Conservation (phyloP, 805 yeast genomes). For the Ogataea paradorogensis region DNA sequence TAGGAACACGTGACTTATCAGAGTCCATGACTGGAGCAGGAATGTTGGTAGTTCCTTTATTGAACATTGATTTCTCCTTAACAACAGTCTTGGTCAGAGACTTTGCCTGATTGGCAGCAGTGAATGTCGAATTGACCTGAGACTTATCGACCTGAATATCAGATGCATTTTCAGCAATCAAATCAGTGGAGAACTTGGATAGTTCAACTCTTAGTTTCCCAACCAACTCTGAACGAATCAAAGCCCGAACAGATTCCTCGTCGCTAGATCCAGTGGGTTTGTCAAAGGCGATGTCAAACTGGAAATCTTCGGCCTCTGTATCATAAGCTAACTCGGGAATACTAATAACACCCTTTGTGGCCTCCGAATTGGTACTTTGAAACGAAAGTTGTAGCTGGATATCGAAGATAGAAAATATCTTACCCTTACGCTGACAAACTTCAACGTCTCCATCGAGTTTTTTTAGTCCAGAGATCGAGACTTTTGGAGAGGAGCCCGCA, state of each 20-base stretch:
- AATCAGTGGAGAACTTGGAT: slow-evolving; percentile 68
- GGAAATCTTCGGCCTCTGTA: slow-evolving; percentile 79
- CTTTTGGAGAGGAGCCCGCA: slow-evolving; percentile 34
- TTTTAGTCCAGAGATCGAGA: slow-evolving; percentile 44
- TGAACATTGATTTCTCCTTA: slow-evolving; percentile 29
- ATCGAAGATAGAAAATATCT: slow-evolving; percentile 89
- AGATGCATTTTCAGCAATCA: slow-evolving; percentile 71
- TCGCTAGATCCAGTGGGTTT: slow-evolving; percentile 49
- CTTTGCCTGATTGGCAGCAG: slow-evolving; percentile 46
- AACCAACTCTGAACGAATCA: slow-evolving; percentile 49
- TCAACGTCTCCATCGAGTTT: slow-evolving; percentile 93
- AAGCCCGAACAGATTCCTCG: slow-evolving; percentile 44
- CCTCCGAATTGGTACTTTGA: slow-evolving; percentile 39
- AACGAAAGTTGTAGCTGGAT: slow-evolving; percentile 63
- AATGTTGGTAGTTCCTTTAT: slow-evolving; percentile 17
- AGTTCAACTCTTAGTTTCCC: slow-evolving; percentile 67
- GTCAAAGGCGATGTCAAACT: slow-evolving; percentile 70
- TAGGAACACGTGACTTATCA: slow-evolving; percentile 41
- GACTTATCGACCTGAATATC: slow-evolving; percentile 82
- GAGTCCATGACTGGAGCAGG: slow-evolving; percentile 9
- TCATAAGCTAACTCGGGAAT: slow-evolving; percentile 95
- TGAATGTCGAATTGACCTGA: slow-evolving; percentile 56
- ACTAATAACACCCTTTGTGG: slow-evolving; percentile 62
- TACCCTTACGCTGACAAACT: slow-evolving; percentile 95
- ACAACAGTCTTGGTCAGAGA: slow-evolving; percentile 26